A percentile compares a stretch with the other conserved stretches of the same genome.
phyloP scores from a whole-genome alignment of 1,139 yeast genomes.

The Blastobotrys illinoisensis region DNA sequence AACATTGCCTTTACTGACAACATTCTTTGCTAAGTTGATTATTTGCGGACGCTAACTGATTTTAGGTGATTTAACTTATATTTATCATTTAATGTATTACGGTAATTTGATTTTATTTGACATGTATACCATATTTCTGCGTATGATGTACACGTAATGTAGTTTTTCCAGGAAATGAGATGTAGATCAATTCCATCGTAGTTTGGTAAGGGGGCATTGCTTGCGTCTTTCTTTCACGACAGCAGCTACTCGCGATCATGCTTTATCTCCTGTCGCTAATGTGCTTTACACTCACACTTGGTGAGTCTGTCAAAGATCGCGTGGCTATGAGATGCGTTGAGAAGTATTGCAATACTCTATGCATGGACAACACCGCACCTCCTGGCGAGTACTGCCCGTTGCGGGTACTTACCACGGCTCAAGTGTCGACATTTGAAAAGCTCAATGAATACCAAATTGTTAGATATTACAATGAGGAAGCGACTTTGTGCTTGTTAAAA shows the following conservation, averaged over 20 bases:
- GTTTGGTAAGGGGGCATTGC: background rate
- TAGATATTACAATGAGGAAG: background rate
- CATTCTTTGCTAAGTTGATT: background rate
- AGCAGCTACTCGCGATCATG: background rate
- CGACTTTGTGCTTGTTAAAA: background rate
- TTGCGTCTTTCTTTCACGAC: background rate
- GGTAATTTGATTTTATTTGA: background rate
- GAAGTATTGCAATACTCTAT: background rate
- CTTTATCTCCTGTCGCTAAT: background rate
- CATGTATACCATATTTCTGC: background rate
- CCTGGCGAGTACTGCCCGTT: background rate
- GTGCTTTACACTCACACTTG: background rate
- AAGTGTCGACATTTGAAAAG: background rate
- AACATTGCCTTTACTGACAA: constrained; percentile 6
- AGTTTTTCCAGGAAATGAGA: background rate
- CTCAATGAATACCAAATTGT: background rate
- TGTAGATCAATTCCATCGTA: background rate
- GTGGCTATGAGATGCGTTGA: background rate
- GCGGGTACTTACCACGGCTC: background rate
- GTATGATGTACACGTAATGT: background rate
- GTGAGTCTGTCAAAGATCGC: background rate
- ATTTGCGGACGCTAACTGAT: background rate
- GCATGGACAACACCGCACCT: background rate
- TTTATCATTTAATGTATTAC: background rate
- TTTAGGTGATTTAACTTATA: background rate